Base-by-base conservation (phyloP, 202 grass and related monocot genomes). In the Schoenoplectus tabernaemontani region DNA sequence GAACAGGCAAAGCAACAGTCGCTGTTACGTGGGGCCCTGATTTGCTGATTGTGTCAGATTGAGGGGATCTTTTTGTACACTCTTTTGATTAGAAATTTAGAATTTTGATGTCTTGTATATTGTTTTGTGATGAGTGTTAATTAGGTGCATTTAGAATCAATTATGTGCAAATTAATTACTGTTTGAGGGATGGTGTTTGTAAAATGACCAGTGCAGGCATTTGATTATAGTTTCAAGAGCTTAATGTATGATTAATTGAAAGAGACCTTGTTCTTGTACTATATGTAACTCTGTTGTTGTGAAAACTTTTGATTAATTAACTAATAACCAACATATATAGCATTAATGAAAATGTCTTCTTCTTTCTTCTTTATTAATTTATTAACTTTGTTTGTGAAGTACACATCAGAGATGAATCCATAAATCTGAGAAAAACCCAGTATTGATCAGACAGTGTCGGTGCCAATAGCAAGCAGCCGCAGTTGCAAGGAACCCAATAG, bases 1-100 rank as follows among this genome's bases (percentile, higher is more conserved):
- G 87, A 97, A 50, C 93, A 97, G 63, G 90, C 90, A 7, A 90
- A 78, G 62, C 87, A 85, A 3, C 62, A 17, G 0, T 84, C 13
- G 6, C 26, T 57, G 11, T n/a, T 72, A 4, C 57, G 23, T 51
- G 24, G 60, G 59, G 19, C 47, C 47, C 28, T 2, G 3, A 17
- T 5, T 22, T 28, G 58, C 19, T 53, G 41, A 60, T 64, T 36
- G 10, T 80, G 42, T 37, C 11, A 9, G 12, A 22, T 50, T 60
- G 13, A 33, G 78, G 26, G 41, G 37, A 12, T 5, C 16, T 63
- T 16, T 53, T 51, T 53, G 70, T 75, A 9, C 4, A 54, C 70
- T 47, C 16, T 54, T 75, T 75, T 75, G 47, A 33, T 75, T 75
- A 54, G 46, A 50, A 47, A 54, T 54, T 75, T 75, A 54, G 46